phyloP scores from a whole-genome alignment of 2,329 filamentous ascomycete genomes.

The Hymenoscyphus fructigenus region DNA sequence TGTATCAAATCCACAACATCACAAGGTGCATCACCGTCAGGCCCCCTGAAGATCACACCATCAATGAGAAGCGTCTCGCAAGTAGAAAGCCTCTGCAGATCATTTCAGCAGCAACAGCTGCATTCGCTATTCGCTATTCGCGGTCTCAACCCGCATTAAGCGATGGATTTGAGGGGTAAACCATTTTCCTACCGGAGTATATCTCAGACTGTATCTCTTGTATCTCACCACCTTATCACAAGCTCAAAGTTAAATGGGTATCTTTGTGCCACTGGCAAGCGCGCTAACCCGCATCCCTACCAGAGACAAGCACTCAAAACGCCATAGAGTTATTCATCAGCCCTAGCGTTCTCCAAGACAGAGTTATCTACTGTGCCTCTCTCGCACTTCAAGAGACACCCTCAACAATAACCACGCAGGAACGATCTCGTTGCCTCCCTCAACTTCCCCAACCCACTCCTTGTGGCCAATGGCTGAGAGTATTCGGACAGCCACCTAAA shows the following conservation, averaged over 20 bases:
- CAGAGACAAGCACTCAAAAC: not conserved
- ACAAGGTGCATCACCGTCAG: not conserved
- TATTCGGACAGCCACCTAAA: constrained; percentile 1
- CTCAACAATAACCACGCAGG: constrained; percentile 1
- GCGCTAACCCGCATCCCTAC: not conserved
- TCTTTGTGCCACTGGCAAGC: not conserved
- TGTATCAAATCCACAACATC: not conserved
- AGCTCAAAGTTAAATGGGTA: not conserved
- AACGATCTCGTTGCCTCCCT: not conserved
- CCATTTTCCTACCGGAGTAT: too few relatives aligned
- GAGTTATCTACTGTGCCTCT: constrained; percentile 2
- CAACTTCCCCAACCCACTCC: not conserved
- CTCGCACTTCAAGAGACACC: not conserved
- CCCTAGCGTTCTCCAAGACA: constrained; percentile 2
- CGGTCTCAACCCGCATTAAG: constrained; percentile 5
- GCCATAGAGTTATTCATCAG: not conserved
- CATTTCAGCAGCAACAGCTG: not conserved
- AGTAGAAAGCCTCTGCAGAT: not conserved
- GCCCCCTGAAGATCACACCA: constrained; percentile 6
- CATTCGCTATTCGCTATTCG: not conserved
- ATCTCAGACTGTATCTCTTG: too few relatives aligned
- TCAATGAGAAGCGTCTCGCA: not conserved
- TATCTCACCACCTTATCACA: too few relatives aligned
- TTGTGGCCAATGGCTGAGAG: not conserved
- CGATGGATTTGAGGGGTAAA: constrained; percentile 2